A percentile compares a stretch with the other conserved stretches of the same genome.
phyloP scores from a whole-genome alignment of 805 yeast genomes.

The Vanderwaltozyma yarrowii region DNA sequence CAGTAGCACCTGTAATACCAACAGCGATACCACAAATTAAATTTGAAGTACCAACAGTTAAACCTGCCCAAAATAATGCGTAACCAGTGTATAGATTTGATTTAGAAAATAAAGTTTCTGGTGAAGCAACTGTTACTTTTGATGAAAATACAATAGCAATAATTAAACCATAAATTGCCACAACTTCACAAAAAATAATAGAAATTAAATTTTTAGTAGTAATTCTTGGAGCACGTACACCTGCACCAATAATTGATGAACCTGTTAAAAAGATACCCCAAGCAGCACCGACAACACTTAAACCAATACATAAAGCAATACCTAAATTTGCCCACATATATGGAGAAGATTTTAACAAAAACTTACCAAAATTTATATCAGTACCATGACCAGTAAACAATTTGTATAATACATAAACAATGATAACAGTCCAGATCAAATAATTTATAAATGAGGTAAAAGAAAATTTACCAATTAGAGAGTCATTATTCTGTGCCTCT shows the following conservation, averaged over 20 bases:
- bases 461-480: conserved; percentile 7
- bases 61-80: conserved; percentile 95
- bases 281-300: conserved; percentile 94
- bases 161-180: conserved; percentile 94
- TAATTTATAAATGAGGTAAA: conserved; percentile 14
- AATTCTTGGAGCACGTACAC: conserved; percentile 94
- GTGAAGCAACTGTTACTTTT: conserved; percentile 61
- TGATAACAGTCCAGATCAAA: conserved; percentile 13
- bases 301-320: conserved; percentile 81
- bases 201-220: conserved; percentile 94
- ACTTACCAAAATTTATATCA: conserved; percentile 82
- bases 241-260: conserved; percentile 90
- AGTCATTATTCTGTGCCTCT: background rate
- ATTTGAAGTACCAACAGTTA: conserved; percentile 89
- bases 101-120: conserved; percentile 56
- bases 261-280: conserved; percentile 99
- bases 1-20: conserved; percentile 97
- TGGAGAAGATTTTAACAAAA: conserved; percentile 78
- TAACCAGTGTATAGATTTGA: conserved; percentile 91
- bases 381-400: conserved; percentile 90
- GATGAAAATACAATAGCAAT: conserved; percentile 96
- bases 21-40: conserved; percentile 95
- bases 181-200: conserved; percentile 98
- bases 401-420: conserved; percentile 25
- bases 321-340: conserved; percentile 96